Conservation (phyloP, 2,329 filamentous ascomycete species). For the Clarireedia paspali region DNA sequence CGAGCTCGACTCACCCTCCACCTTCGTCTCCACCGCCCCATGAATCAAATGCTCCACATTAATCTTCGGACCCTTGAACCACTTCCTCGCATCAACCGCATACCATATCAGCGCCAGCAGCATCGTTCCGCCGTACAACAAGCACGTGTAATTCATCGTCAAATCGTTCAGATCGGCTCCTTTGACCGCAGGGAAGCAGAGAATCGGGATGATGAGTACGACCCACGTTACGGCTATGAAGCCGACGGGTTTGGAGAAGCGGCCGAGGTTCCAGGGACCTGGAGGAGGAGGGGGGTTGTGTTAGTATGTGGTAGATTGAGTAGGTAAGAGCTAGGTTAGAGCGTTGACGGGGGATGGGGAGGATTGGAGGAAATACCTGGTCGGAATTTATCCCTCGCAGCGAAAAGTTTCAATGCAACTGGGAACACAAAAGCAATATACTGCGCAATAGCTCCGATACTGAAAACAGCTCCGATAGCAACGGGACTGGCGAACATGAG, state of each 20-base stretch:
- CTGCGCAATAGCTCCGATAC: conserved; percentile 60
- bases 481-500: conserved; percentile 57
- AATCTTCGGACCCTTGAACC: conserved; percentile 65
- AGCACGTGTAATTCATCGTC: conserved; percentile 61
- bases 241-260: conserved; percentile 49
- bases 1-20: too few species aligned
- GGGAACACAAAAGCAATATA: conserved; percentile 55
- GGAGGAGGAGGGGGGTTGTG: conserved; percentile 32
- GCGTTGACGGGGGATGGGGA: background rate
- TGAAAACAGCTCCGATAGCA: conserved; percentile 62
- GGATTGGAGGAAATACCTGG: conserved; percentile 34
- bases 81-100: conserved; percentile 53
- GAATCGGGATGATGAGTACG: conserved; percentile 57
- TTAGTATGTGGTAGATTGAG: background rate
- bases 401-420: conserved; percentile 50
- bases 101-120: conserved; percentile 52
- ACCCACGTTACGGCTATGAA: conserved; percentile 51
- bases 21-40: background rate
- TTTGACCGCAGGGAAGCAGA: conserved; percentile 54
- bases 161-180: conserved; percentile 43
- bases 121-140: conserved; percentile 61
- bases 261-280: conserved; percentile 58
- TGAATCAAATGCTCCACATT: conserved; percentile 42
- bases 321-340: background rate
- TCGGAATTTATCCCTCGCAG: conserved; percentile 56